A percentile compares a stretch with the other conserved stretches of the same genome.
These are phyloP conservation scores for Mrakia gelida DNA, from an alignment of 768 basidiomycete genomes.

Conservation along the genomic window DNA sequence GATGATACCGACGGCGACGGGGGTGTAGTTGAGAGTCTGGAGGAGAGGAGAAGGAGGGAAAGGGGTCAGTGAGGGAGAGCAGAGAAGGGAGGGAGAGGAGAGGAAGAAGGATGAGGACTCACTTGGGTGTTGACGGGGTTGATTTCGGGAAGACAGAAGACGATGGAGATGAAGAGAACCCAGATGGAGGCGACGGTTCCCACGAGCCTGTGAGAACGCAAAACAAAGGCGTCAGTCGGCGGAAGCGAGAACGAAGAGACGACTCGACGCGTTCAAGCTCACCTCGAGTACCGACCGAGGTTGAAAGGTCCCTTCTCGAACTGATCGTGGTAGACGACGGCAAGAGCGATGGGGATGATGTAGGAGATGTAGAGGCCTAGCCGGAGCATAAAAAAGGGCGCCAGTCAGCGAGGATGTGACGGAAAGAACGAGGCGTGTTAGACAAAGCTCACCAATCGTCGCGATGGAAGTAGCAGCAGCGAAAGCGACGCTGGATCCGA, in stretches of 20 bases:
- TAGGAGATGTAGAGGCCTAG: conserved; percentile 57
- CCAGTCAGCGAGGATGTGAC: too few relatives aligned
- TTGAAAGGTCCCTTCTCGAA: conserved; percentile 68
- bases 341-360: conserved; percentile 65
- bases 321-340: conserved; percentile 57
- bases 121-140: conserved; percentile 52
- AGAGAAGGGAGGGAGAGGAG: not conserved
- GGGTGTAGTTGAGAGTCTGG: conserved; percentile 64
- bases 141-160: conserved; percentile 57
- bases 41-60: not conserved
- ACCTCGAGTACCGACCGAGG: conserved; percentile 59
- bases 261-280: too few relatives aligned
- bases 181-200: conserved; percentile 53
- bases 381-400: too few relatives aligned
- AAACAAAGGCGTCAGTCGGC: too few relatives aligned
- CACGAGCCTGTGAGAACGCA: not conserved
- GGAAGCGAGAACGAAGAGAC: too few relatives aligned
- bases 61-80: not conserved
- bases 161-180: conserved; percentile 69
- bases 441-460: conserved; percentile 64
- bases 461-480: conserved; percentile 50
- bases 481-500: conserved; percentile 70
- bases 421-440: too few relatives aligned
- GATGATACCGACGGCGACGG: conserved; percentile 72
- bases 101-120: not conserved